Base-by-base conservation (phyloP, 2,329 filamentous ascomycete genomes). In the Colletotrichum siamense region DNA sequence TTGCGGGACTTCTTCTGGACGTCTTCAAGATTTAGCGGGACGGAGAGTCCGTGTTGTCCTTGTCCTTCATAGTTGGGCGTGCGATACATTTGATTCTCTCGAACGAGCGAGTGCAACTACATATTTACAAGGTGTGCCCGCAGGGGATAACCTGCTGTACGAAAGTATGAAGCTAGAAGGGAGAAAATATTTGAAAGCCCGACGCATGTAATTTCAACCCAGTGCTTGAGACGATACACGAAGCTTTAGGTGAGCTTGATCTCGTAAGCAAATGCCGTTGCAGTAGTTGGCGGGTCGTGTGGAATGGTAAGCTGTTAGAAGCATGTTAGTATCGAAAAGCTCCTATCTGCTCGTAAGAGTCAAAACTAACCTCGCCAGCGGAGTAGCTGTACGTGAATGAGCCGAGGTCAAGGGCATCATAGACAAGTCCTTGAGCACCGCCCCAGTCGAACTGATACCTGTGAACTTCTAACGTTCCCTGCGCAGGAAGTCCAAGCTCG, bases 161-260 rank as follows among this genome's bases (percentile, higher is more conserved):
- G 0, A 1, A 49, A 6, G 16, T 49, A 49, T 49, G 2, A 49
- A 49, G 39, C 39, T 44, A 44, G 39, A 12, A 44, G 18, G 18
- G 39, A 44, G n/a, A n/a, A 44, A 3, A 0, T 0, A 22, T 52
- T 10, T 52, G 44, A 52, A 22, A 52, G 44, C 6, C n/a, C 4
- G 6, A 5, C 44, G 1, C 0, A 52, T 52, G 12, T 22, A 0
- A 7, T 22, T 8, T 22, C 44, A 52, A 22, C 0, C 0, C 10
- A 0, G n/a, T 52, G 0, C 44, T 22, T 52, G 44, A 52, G 18
- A 52, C 10, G 6, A 13, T 22, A 22, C 0, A 22, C 18, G 0
- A 52, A 52, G 12, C 12, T 13, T 52, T 52, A 52, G 44, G 12
- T 22, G 0, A 52, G 44, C 2, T 52, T 22, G 0, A 52, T 52